Conservation (phyloP, 352 stramenopile genomes). For the Globisporangium spinosum region DNA sequence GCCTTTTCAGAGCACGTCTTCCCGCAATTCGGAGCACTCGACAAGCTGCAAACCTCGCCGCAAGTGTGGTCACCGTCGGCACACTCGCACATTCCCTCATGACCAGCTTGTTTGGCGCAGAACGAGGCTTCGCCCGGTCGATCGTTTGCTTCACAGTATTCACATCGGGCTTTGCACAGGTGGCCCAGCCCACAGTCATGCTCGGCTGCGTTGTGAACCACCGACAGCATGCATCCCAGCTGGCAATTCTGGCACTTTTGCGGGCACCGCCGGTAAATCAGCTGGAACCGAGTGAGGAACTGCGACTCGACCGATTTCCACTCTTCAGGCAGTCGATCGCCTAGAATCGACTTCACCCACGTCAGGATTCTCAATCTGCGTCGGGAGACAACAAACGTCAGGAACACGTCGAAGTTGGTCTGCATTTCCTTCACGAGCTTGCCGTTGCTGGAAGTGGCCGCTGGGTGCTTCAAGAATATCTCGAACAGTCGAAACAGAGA, state of each 20-base stretch:
- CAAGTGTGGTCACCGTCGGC: slow-evolving; percentile 60
- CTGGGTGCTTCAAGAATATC: slow-evolving; percentile 22
- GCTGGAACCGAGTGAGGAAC: slow-evolving; percentile 37
- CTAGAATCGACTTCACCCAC: slow-evolving; percentile 40
- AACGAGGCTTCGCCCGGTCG: slow-evolving; percentile 21
- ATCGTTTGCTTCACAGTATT: slow-evolving; percentile 34
- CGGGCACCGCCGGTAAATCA: slow-evolving; percentile 53
- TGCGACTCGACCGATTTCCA: slow-evolving; percentile 49
- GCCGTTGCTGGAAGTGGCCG: slow-evolving; percentile 8
- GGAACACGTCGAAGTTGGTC: slow-evolving; percentile 36
- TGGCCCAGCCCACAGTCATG: slow-evolving; percentile 62
- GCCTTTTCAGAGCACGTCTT: slow-evolving; percentile 39
- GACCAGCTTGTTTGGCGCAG: slow-evolving; percentile 50
- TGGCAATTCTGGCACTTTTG: slow-evolving; percentile 46
- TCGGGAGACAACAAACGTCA: too few species aligned
- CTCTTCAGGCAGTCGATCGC: slow-evolving; percentile 34
- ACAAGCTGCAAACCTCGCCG: slow-evolving; percentile 30
- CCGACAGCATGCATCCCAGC: slow-evolving; percentile 60
- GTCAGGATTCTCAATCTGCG: slow-evolving; percentile 23
- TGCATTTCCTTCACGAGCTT: slow-evolving; percentile 29
- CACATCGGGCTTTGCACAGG: slow-evolving; percentile 38
- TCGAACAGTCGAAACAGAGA: slow-evolving; percentile 21
- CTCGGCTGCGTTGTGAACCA: slow-evolving; percentile 23
- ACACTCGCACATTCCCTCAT: slow-evolving; percentile 69
- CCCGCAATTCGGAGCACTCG: slow-evolving; percentile 44